Evolutionary conservation across 2,329 filamentous ascomycete species (phyloP), one percentile per base, ranked within the genome.

Genomic region (Diaporthe batatas): DNA sequence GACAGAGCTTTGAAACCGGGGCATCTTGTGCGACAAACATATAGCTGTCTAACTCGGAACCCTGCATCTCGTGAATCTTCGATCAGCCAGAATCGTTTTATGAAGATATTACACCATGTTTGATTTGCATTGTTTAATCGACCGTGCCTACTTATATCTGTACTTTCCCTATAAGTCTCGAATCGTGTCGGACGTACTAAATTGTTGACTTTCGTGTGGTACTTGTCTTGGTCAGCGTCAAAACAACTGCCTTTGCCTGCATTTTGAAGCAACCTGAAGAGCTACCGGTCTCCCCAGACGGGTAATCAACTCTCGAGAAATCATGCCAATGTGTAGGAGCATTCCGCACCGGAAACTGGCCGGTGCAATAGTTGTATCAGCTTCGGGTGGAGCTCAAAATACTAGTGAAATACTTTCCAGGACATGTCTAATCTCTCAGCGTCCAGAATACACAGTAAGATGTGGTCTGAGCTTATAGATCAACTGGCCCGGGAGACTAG

Each of bases 11-110:
- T 29, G 29, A 29, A 29, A 29, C 47, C 32, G n/a, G 32, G 23
- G 36, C 47, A 39, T 29, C 23, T 53, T 36, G 47, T 53, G 47
- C 36, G 62, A 67, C 62, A 47, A 53, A 39, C 11, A 53, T 25
- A 47, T 53, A 67, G 44, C 62, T 25, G 14, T 53, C 32, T 29
- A 23, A 25, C 16, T 10, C 59, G 32, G 47, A 32, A 53, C 44
- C 32, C 18, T 21, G 62, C 29, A 67, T 25, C 12, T 23, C 34
- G 44, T 25, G 32, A 21, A 53, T 16, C 47, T 51, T 32, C 12
- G 12, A 65, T 39, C 23, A 16, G 21, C 44, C 25, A 7, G 21
- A 14, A 10, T 2, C 62, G 32, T 53, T n/a, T 36, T 29, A 39
- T 32, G 32, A 39, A 8, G 1, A 14, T 39, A 8, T 21, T 39